Evolutionary conservation across 257 asterid genomes (phyloP).

Genomic region (Solanum peruvianum): DNA sequence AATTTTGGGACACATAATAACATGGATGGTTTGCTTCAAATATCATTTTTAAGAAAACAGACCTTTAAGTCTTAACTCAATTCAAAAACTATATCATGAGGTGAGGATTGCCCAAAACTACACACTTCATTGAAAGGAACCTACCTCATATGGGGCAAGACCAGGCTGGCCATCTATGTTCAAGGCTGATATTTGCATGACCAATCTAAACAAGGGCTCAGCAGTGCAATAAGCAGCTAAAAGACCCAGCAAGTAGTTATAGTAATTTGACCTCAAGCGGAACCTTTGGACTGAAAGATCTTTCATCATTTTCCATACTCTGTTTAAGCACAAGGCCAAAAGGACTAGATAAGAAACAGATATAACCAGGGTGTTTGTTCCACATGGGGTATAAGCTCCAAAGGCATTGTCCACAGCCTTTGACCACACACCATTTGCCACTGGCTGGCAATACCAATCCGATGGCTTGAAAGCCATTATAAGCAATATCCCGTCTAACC

Average conservation of each 20-base stretch:
- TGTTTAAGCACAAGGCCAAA: slow-evolving; percentile 48
- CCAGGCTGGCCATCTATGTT: slow-evolving; percentile 50
- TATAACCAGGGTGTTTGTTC: slow-evolving; percentile 59
- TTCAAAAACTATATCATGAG: background rate
- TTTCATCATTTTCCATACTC: slow-evolving; percentile 44
- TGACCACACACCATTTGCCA: slow-evolving; percentile 61
- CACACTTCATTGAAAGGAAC: background rate
- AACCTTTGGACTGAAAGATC: slow-evolving; percentile 64
- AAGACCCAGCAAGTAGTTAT: slow-evolving; percentile 63
- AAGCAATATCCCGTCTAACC: slow-evolving; percentile 3
- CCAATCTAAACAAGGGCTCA: slow-evolving; percentile 67
- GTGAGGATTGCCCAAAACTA: background rate
- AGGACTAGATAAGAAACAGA: slow-evolving; percentile 61
- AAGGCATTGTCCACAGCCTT: slow-evolving; percentile 72
- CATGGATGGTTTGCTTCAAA: background rate
- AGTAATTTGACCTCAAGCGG: slow-evolving; percentile 55
- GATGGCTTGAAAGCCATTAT: slow-evolving; percentile 66
- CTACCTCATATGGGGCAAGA: slow-evolving; percentile 73
- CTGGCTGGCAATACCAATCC: slow-evolving; percentile 85
- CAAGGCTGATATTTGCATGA: slow-evolving; percentile 66
- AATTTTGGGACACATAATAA: background rate
- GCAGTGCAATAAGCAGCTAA: slow-evolving; percentile 69
- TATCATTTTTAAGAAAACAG: background rate
- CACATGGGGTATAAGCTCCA: slow-evolving; percentile 90
- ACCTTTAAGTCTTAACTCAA: background rate